These are phyloP conservation scores for Nakaseomyces uthaithaninus DNA, from an alignment of 1,139 yeast genomes.

Conservation along the genomic window DNA sequence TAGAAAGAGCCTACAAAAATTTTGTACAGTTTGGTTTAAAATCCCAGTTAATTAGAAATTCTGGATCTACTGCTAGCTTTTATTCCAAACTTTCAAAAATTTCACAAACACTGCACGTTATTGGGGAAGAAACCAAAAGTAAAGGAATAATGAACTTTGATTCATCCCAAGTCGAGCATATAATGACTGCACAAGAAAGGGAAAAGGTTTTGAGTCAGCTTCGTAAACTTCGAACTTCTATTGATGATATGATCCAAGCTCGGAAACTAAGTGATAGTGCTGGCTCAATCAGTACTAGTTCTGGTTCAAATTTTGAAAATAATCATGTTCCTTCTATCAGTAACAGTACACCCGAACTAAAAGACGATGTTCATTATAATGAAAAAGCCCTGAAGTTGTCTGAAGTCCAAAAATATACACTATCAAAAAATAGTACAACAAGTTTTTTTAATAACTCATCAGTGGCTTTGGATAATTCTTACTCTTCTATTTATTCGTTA, in stretches of 20 bases:
- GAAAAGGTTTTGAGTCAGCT: constrained; percentile 16
- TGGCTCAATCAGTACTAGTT: not conserved
- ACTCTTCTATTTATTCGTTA: constrained; percentile 46
- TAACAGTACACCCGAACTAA: not conserved
- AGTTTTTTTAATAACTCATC: constrained; percentile 33
- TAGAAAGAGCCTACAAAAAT: constrained; percentile 41
- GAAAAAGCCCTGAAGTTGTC: constrained; percentile 4
- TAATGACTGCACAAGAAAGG: constrained; percentile 22
- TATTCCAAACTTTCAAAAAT: constrained; percentile 29
- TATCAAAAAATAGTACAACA: constrained; percentile 21
- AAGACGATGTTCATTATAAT: not conserved
- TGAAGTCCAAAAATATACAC: constrained; percentile 26
- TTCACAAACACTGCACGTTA: constrained; percentile 29
- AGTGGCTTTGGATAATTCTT: constrained; percentile 34
- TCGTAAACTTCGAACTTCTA: not conserved
- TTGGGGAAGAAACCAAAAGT: constrained; percentile 31
- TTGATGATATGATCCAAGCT: constrained; percentile 4
- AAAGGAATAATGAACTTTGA: constrained; percentile 30
- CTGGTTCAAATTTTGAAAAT: not conserved
- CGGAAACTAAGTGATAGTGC: constrained; percentile 4
- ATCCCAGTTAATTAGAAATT: constrained; percentile 30
- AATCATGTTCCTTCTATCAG: not conserved
- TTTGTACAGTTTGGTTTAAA: constrained; percentile 39
- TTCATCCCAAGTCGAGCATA: constrained; percentile 19
- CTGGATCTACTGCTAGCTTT: constrained; percentile 22